These are phyloP conservation scores for Begonia loranthoides DNA, from an alignment of 306 rosid species.

Conservation along the genomic window DNA sequence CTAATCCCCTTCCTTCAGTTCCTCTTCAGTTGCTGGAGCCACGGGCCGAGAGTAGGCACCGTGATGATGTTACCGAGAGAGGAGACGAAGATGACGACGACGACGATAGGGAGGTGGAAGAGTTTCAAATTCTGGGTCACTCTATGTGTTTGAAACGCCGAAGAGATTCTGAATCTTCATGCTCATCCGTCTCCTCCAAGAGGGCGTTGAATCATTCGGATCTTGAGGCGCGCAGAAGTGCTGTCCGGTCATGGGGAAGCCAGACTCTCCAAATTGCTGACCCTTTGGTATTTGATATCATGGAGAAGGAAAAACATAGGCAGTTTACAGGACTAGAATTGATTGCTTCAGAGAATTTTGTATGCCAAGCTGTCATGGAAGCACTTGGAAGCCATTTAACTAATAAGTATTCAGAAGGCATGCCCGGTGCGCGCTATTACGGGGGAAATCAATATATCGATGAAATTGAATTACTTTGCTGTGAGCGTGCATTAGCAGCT, in stretches of 20 bases:
- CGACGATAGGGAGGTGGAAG: conserved; percentile 55
- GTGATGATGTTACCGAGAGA: conserved; percentile 15
- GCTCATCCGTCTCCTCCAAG: conserved; percentile 21
- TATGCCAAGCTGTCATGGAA: conserved; percentile 77
- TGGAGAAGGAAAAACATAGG: conserved; percentile 76
- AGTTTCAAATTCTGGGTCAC: conserved; percentile 76
- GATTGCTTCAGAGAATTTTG: conserved; percentile 88
- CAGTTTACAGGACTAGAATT: conserved; percentile 72
- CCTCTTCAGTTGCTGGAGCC: conserved; percentile 71
- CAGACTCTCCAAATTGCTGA: conserved; percentile 53
- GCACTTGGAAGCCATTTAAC: conserved; percentile 88
- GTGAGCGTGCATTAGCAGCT: conserved; percentile 69
- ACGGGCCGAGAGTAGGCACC: conserved; percentile 19
- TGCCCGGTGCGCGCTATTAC: conserved; percentile 80
- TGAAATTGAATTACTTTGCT: conserved; percentile 65
- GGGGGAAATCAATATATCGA: conserved; percentile 75
- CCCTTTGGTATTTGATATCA: conserved; percentile 48
- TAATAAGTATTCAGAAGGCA: conserved; percentile 85
- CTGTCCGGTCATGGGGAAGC: conserved; percentile 62
- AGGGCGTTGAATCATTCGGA: conserved; percentile 33
- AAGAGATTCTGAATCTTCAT: conserved; percentile 48
- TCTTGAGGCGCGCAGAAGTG: conserved; percentile 38
- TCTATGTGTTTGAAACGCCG: conserved; percentile 77
- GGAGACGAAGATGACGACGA: conserved; percentile 21
- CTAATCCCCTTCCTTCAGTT: conserved; percentile 34